These are phyloP conservation scores for Saccharomycopsis phalli DNA, from an alignment of 1,139 yeast genomes.

Conservation along the genomic window DNA sequence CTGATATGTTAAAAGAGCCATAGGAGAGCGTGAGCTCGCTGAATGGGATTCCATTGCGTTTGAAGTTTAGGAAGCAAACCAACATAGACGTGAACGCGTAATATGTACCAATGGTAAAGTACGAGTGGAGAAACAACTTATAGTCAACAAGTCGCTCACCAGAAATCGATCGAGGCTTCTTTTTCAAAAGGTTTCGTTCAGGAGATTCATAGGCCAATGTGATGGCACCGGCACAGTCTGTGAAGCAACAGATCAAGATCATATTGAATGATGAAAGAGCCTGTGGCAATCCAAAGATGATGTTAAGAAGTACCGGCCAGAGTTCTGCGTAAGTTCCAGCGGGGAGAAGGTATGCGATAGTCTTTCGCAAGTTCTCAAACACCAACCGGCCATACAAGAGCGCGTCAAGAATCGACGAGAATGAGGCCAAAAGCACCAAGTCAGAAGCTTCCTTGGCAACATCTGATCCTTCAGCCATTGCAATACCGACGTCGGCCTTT, in stretches of 20 bases:
- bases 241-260: conserved; percentile 43
- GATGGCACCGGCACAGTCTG: conserved; percentile 41
- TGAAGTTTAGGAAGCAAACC: conserved; percentile 35
- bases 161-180: conserved; percentile 37
- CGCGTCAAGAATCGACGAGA: conserved; percentile 41
- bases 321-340: conserved; percentile 47
- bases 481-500: conserved; percentile 46
- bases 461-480: conserved; percentile 44
- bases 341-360: conserved; percentile 42
- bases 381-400: conserved; percentile 41
- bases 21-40: conserved; percentile 32
- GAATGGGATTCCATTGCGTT: conserved; percentile 34
- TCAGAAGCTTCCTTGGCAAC: conserved; percentile 54
- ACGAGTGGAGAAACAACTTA: conserved; percentile 37
- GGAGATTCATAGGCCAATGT: conserved; percentile 38
- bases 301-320: conserved; percentile 44
- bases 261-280: conserved; percentile 42
- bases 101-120: conserved; percentile 36
- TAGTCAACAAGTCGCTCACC: conserved; percentile 38
- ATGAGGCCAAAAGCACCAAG: conserved; percentile 32
- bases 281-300: conserved; percentile 44
- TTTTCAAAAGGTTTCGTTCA: conserved; percentile 36
- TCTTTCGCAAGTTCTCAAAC: conserved; percentile 43
- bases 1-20: conserved; percentile 30
- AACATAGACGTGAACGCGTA: conserved; percentile 37